A percentile compares a stretch with the other conserved stretches of the same genome.
Conservation (phyloP, 495 filamentous ascomycete species). For the Tuber magnatum region DNA sequence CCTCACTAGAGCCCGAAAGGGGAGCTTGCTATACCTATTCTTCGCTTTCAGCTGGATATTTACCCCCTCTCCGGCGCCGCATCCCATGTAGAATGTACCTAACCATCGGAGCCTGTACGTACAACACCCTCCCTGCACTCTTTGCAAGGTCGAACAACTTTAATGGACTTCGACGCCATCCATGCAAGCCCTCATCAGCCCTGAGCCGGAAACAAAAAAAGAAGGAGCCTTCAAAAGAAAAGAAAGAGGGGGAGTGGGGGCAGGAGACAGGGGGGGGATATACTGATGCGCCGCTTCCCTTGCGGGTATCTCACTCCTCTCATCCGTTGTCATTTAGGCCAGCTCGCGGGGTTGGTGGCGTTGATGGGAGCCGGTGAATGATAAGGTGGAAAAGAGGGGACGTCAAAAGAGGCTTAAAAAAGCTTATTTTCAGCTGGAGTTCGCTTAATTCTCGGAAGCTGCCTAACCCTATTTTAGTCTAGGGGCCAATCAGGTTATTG, state of each 20-base stretch:
- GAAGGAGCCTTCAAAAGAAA: not conserved
- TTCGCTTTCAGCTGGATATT: slow-evolving; percentile 2
- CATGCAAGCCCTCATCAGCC: not conserved
- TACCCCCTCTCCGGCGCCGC: not conserved
- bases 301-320: slow-evolving; percentile 18
- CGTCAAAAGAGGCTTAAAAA: slow-evolving; percentile 1
- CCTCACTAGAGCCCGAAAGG: slow-evolving; percentile 56
- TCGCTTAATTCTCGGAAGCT: not conserved
- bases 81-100: slow-evolving; percentile 44
- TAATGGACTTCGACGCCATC: slow-evolving; percentile 46
- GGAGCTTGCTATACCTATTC: slow-evolving; percentile 47
- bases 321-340: slow-evolving; percentile 19
- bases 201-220: not conserved
- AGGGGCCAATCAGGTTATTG: not conserved
- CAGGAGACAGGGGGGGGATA: slow-evolving; percentile 1
- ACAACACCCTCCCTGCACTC: slow-evolving; percentile 48
- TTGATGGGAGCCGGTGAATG: slow-evolving; percentile 1
- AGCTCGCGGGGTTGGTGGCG: not conserved
- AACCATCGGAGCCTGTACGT: slow-evolving; percentile 63
- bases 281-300: slow-evolving; percentile 28
- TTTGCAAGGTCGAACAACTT: slow-evolving; percentile 54
- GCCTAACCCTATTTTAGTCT: not conserved
- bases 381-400: not conserved
- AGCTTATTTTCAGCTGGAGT: not conserved
- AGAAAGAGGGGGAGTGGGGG: not conserved